Percentiles rank a stretch among this genome's conserved stretches.
Evolutionary conservation across 805 yeast genomes (phyloP).

Genomic region (Tetrapisispora taiwanensis): DNA sequence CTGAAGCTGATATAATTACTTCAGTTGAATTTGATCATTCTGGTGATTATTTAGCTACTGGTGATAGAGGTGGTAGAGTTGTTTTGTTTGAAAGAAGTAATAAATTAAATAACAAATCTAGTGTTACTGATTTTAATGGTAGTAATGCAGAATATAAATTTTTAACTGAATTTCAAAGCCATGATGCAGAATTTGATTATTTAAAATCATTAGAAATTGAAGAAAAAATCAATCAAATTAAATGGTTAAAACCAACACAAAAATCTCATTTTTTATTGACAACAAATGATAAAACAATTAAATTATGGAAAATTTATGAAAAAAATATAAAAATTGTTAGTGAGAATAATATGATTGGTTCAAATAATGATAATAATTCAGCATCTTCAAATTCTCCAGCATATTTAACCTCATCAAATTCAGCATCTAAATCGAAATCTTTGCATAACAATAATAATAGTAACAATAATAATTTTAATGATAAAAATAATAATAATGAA

Average conservation of each 20-base stretch:
- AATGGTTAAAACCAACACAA: slow-evolving; percentile 86
- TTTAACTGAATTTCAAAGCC: slow-evolving; percentile 94
- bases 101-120: slow-evolving; percentile 37
- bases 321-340: slow-evolving; percentile 84
- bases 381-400: slow-evolving; percentile 2
- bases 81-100: slow-evolving; percentile 87
- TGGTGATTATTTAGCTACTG: slow-evolving; percentile 94
- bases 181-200: slow-evolving; percentile 97
- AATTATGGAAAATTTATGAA: slow-evolving; percentile 92
- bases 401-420: slow-evolving; percentile 1
- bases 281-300: slow-evolving; percentile 96
- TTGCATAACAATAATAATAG: slow-evolving; percentile 4
- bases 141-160: slow-evolving; percentile 82
- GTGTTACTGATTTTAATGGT: background rate
- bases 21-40: slow-evolving; percentile 93
- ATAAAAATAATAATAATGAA: slow-evolving; percentile 2
- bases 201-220: slow-evolving; percentile 92
- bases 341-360: slow-evolving; percentile 71
- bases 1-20: slow-evolving; percentile 94
- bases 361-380: slow-evolving; percentile 6
- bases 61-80: slow-evolving; percentile 97
- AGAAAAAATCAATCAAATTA: slow-evolving; percentile 94
- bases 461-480: slow-evolving; percentile 5
- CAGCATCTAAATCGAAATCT: slow-evolving; percentile 4
- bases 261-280: slow-evolving; percentile 83